Evolutionary conservation across 306 rosid genomes (phyloP), one percentile per base, ranked within the genome.

Genomic region (Amphicarpaea edgeworthii): DNA sequence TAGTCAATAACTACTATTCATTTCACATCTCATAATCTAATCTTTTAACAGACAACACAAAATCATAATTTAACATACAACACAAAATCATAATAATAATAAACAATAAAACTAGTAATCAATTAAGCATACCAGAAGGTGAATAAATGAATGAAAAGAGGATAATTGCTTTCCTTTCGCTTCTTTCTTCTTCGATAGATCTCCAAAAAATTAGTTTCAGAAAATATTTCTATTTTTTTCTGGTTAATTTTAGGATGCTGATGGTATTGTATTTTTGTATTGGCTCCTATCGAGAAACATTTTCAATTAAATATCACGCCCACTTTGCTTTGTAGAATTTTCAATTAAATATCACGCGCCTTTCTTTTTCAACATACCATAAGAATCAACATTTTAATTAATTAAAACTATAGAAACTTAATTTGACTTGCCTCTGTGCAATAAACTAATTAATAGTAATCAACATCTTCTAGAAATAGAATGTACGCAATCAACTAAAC

Each of bases 251-350:
- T 91, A 59, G 90, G 85, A 87, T 62, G 62, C 63, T 34, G 40
- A n/a, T 16, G 17, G 43, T n/a, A 17, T 68, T 47, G 89, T n/a
- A 17, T 68, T n/a, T 12, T 68, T 47, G 89, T n/a, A 17, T 68
- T 47, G 90, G 88, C 61, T 70, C 82, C 76, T 86, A 86, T 91
- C 84, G 78, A 62, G 98, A 90, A 94, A 82, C 89, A 87, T n/a
- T n/a, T n/a, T n/a, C n/a, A n/a, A n/a, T n/a, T n/a, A n/a, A n/a
- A n/a, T n/a, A n/a, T 83, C 94, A 68, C 68, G 41, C 70, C 74
- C 66, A 53, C 79, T 68, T 42, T 74, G 50, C 63, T 32, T 19
- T 38, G 19, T 53, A 42, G 70, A 73, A 51, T 73, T 83, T 78
- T 73, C 81, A 73, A 68, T 59, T 72, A 38, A 57, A 72, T 73